Evolutionary conservation across 192 early-diverging fungal genomes (phyloP).

Genomic region (Coemansia sp.): DNA sequence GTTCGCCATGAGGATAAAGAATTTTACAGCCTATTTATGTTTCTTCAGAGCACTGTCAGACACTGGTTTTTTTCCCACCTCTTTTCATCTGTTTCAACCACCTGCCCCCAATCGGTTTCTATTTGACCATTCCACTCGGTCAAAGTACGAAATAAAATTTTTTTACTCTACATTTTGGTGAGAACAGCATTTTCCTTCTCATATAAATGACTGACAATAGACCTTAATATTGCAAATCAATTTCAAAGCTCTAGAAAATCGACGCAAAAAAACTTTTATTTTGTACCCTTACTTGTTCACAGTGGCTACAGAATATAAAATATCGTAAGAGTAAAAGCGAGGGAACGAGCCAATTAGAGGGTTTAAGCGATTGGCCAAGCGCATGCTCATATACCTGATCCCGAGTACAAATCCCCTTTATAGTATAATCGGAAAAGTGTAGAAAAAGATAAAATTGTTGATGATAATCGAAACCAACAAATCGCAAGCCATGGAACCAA

Average conservation of each 20-base stretch:
- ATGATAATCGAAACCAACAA: neutral
- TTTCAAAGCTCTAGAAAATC: neutral
- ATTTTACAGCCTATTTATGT: slow-evolving; percentile 2
- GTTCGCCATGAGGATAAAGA: neutral
- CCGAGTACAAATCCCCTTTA: neutral
- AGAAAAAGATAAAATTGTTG: too few relatives aligned
- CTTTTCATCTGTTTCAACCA: too few relatives aligned
- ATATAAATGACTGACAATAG: neutral
- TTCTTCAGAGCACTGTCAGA: neutral
- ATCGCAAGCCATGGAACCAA: neutral
- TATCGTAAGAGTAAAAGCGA: neutral
- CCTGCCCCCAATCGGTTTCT: neutral
- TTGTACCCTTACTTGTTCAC: too few relatives aligned
- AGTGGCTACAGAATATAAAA: neutral
- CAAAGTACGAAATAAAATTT: neutral
- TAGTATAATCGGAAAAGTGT: too few relatives aligned
- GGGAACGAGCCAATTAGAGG: neutral
- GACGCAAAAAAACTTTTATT: too few relatives aligned
- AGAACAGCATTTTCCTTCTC: too few relatives aligned
- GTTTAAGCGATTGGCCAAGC: neutral
- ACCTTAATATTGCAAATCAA: neutral
- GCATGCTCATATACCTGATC: neutral
- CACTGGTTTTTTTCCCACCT: too few relatives aligned
- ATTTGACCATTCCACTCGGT: neutral
- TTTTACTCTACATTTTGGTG: too few relatives aligned